A percentile compares a stretch with the other conserved stretches of the same genome.
phyloP scores from a whole-genome alignment of 2,329 filamentous ascomycete species.

The Calonectria pauciramosa region DNA sequence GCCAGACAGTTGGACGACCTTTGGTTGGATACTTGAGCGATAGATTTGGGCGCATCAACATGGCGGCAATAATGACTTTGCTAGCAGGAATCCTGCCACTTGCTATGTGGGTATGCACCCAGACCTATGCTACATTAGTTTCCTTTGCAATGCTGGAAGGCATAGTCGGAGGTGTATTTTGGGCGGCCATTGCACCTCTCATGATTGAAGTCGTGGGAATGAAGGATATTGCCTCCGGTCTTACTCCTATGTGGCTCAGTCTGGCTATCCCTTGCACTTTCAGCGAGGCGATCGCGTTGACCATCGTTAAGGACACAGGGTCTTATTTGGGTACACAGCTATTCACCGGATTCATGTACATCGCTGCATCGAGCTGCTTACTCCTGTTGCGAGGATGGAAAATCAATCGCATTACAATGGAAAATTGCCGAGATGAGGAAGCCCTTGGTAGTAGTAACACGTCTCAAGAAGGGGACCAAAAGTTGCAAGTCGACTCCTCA shows the following conservation, averaged over 20 bases:
- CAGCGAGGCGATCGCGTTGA: constrained; percentile 73
- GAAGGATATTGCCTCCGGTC: constrained; percentile 73
- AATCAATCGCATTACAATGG: constrained; percentile 31
- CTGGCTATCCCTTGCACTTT: constrained; percentile 80
- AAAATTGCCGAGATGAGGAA: too few species aligned
- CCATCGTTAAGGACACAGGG: constrained; percentile 60
- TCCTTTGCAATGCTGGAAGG: constrained; percentile 81
- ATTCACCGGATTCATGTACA: constrained; percentile 73
- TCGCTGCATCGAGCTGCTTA: constrained; percentile 59
- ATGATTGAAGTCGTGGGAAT: constrained; percentile 82
- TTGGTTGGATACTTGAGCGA: constrained; percentile 82
- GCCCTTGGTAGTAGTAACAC: too few species aligned
- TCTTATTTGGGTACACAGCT: constrained; percentile 68
- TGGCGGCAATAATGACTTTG: constrained; percentile 75
- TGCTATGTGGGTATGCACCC: constrained; percentile 79
- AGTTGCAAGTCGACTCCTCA: too few species aligned
- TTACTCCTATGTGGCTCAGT: constrained; percentile 80
- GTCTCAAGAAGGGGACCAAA: too few species aligned
- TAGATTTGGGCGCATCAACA: constrained; percentile 78
- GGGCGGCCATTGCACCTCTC: constrained; percentile 77
- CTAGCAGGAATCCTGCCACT: constrained; percentile 75
- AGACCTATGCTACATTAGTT: constrained; percentile 74
- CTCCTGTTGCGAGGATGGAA: constrained; percentile 55
- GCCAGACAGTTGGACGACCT: constrained; percentile 77
- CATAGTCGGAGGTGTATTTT: constrained; percentile 78